Percentiles rank a stretch among this genome's conserved stretches.
Conservation (phyloP, 73 alveolate genomes). For the Paramecium pentaurelia region DNA sequence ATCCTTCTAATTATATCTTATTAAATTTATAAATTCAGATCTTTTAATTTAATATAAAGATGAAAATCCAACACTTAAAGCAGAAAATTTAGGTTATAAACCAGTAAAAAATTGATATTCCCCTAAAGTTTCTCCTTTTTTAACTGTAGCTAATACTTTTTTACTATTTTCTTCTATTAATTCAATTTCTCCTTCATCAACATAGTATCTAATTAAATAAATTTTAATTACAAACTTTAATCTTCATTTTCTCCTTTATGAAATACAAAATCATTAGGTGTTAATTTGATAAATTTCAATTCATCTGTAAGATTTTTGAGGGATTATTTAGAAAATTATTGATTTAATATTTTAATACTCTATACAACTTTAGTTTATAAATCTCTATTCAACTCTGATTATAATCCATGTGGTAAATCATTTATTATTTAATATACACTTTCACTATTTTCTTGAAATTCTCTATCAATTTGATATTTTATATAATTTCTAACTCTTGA, state of each 20-base stretch:
- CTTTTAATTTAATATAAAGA: slow-evolving; percentile 18
- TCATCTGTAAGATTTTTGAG: background rate
- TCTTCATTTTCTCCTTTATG: background rate
- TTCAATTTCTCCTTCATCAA: slow-evolving; percentile 7
- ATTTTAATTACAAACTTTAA: background rate
- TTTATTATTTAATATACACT: background rate
- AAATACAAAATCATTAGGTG: background rate
- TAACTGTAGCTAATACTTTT: background rate
- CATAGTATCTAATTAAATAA: background rate
- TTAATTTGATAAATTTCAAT: background rate
- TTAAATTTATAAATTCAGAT: background rate
- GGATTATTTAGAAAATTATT: background rate
- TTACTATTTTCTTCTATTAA: background rate
- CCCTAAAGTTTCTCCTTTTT: slow-evolving; percentile 22
- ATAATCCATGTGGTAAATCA: background rate
- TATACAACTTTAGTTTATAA: background rate
- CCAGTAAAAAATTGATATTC: slow-evolving; percentile 41
- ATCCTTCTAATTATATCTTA: slow-evolving; percentile 13
- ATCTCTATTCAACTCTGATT: background rate
- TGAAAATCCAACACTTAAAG: background rate
- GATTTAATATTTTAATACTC: background rate
- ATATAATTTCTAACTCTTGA: slow-evolving; percentile 30
- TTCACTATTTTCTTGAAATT: background rate
- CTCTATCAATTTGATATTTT: background rate
- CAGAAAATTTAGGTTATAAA: background rate